Percentiles rank a stretch among this genome's conserved stretches.
Conservation (phyloP, 345 rosid genomes). For the Gossypium stocksii region DNA sequence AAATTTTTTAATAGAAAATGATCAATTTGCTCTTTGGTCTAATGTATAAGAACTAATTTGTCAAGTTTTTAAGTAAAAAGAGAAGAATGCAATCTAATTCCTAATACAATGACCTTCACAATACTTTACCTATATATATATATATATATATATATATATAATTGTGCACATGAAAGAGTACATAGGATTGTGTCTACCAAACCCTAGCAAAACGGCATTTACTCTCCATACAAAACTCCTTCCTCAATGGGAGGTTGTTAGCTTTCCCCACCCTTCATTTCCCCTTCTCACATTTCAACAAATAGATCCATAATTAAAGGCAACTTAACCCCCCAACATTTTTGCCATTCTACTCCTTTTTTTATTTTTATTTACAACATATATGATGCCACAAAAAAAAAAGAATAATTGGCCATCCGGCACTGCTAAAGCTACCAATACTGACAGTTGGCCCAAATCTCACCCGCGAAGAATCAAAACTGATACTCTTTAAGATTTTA, state of each 20-base stretch:
- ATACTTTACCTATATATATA: too few relatives aligned
- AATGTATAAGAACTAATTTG: too few relatives aligned
- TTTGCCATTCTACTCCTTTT: too few relatives aligned
- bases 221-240: slow-evolving; percentile 27
- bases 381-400: background rate
- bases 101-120: too few relatives aligned
- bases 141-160: too few relatives aligned
- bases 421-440: slow-evolving; percentile 21
- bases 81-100: too few relatives aligned
- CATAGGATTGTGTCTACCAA: slow-evolving; percentile 26
- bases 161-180: slow-evolving; percentile 3
- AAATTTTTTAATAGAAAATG: too few relatives aligned
- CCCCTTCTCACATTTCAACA: slow-evolving; percentile 42
- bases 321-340: background rate
- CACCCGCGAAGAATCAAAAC: slow-evolving; percentile 13
- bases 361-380: background rate
- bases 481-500: background rate
- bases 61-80: too few relatives aligned
- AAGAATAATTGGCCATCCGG: slow-evolving; percentile 23
- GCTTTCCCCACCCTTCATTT: slow-evolving; percentile 20
- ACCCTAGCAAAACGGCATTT: slow-evolving; percentile 46
- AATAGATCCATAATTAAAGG: slow-evolving; percentile 50
- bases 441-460: slow-evolving; percentile 21
- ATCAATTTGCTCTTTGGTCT: too few relatives aligned
- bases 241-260: slow-evolving; percentile 24